Percentiles rank a stretch among this genome's conserved stretches.
Conservation (phyloP, 179 eudicot species). For the Heliamphora pulchella region DNA sequence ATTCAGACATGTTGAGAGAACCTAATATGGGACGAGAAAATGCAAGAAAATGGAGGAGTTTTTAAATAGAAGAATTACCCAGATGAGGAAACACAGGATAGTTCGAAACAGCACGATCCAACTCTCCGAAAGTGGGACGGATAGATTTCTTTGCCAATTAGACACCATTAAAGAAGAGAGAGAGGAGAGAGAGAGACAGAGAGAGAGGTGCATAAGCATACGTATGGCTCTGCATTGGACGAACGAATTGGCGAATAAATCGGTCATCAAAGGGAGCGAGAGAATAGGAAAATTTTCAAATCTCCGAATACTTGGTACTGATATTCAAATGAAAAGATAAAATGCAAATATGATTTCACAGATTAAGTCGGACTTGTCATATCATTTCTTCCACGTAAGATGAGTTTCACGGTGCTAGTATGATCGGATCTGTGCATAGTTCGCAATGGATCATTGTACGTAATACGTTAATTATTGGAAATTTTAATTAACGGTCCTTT, state of each 20-base stretch:
- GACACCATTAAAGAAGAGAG: slow-evolving; percentile 17
- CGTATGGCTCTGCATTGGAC: slow-evolving; percentile 19
- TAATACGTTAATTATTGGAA: no score
- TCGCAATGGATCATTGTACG: no score
- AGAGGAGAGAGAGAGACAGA: slow-evolving; percentile 9
- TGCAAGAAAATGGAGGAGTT: not conserved
- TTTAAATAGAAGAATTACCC: not conserved
- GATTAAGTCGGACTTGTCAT: no score
- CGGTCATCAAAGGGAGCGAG: slow-evolving; percentile 30
- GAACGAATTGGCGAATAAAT: slow-evolving; percentile 28
- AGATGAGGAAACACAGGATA: slow-evolving; percentile 14
- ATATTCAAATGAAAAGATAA: no score
- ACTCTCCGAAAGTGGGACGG: slow-evolving; percentile 18
- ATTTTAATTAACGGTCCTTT: no score
- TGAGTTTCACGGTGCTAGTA: no score
- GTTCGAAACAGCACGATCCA: not conserved
- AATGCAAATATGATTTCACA: no score
- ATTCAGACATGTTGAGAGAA: not conserved
- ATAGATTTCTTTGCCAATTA: slow-evolving; percentile 10
- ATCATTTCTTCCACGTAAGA: no score
- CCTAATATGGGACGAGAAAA: not conserved
- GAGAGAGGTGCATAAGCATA: slow-evolving; percentile 15
- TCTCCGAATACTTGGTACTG: no score
- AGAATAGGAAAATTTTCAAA: slow-evolving; percentile 21
- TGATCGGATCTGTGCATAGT: no score